These are phyloP conservation scores for Knufia petricola DNA, from an alignment of 2,329 filamentous ascomycete species.

Conservation along the genomic window DNA sequence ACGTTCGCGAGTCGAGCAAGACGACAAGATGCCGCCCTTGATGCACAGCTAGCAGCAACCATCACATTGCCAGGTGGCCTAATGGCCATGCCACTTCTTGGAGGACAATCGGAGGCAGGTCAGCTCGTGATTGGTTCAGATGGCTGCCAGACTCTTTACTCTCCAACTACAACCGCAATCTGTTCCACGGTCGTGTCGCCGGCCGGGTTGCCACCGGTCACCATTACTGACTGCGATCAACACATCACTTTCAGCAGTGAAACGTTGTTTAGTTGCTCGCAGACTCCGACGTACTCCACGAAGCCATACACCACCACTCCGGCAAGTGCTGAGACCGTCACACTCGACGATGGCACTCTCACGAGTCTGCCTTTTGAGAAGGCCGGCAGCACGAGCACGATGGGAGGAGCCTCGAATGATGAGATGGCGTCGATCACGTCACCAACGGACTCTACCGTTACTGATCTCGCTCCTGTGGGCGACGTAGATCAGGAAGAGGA, in stretches of 20 bases:
- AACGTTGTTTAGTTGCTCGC: slow-evolving; percentile 10
- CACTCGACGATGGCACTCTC: neutral
- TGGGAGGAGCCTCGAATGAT: neutral
- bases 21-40: neutral
- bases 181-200: slow-evolving; percentile 16
- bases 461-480: neutral
- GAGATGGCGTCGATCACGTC: neutral
- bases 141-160: slow-evolving; percentile 21
- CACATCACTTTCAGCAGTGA: slow-evolving; percentile 21
- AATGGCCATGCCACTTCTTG: neutral
- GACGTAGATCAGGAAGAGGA: no score
- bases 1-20: slow-evolving; percentile 13
- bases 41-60: neutral
- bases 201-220: slow-evolving; percentile 14
- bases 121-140: slow-evolving; percentile 14
- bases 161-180: slow-evolving; percentile 13
- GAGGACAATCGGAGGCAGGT: slow-evolving; percentile 4
- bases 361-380: neutral
- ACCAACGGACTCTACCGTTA: neutral
- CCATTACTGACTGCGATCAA: slow-evolving; percentile 19
- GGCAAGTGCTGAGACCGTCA: no score
- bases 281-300: neutral
- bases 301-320: neutral
- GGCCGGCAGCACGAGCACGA: neutral
- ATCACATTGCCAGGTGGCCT: neutral